phyloP scores from a whole-genome alignment of 495 filamentous ascomycete species.

The Podospora pseudocomata region DNA sequence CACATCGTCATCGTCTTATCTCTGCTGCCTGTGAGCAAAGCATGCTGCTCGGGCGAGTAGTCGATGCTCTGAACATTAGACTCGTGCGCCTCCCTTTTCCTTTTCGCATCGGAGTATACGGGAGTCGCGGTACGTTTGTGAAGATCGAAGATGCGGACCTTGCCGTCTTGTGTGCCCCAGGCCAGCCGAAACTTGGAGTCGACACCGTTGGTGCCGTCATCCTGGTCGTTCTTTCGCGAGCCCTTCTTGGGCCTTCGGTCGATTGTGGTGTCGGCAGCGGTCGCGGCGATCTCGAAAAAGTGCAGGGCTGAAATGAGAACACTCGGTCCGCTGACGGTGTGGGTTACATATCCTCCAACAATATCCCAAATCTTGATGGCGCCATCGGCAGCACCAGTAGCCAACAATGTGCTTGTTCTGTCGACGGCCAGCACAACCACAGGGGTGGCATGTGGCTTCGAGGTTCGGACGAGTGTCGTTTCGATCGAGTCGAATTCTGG shows the following conservation, averaged over 20 bases:
- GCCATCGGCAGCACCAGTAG: constrained; percentile 88
- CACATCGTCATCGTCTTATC: constrained; percentile 93
- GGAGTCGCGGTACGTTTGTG: constrained; percentile 74
- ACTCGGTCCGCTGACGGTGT: constrained; percentile 89
- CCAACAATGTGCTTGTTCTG: constrained; percentile 79
- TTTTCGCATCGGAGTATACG: constrained; percentile 49
- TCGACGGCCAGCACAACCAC: constrained; percentile 82
- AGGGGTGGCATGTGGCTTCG: constrained; percentile 88
- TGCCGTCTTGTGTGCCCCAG: constrained; percentile 89
- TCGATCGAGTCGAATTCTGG: constrained; percentile 55
- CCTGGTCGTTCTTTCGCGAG: constrained; percentile 45
- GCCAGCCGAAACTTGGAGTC: constrained; percentile 70
- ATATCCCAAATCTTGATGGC: constrained; percentile 97
- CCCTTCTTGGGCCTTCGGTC: constrained; percentile 34
- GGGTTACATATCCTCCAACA: constrained; percentile 81
- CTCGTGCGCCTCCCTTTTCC: constrained; percentile 70
- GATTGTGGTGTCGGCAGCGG: constrained; percentile 28
- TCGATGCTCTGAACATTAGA: constrained; percentile 84
- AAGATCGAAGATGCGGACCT: constrained; percentile 86
- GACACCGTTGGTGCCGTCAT: constrained; percentile 37
- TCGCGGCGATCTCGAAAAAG: constrained; percentile 74
- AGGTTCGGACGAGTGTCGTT: constrained; percentile 64
- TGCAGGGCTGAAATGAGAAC: constrained; percentile 84
- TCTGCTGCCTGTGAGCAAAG: constrained; percentile 80
- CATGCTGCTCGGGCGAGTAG: constrained; percentile 68